These are phyloP conservation scores for Colletotrichum sp. DNA, from an alignment of 2,329 filamentous ascomycete species.

Conservation along the genomic window DNA sequence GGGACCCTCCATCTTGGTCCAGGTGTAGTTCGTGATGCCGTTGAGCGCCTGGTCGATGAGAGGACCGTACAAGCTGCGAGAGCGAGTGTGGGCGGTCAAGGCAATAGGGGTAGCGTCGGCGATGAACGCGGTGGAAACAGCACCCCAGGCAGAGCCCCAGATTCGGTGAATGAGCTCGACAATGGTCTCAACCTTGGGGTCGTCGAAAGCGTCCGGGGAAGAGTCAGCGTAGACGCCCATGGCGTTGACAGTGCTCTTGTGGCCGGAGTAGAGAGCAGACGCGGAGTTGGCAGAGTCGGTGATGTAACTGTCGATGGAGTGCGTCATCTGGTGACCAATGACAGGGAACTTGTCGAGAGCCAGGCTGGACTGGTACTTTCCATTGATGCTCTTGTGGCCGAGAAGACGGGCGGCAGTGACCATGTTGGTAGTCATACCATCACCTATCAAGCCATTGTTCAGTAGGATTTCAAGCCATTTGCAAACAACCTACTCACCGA, in stretches of 20 bases:
- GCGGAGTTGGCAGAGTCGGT: conserved; percentile 88
- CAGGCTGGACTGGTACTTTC: conserved; percentile 79
- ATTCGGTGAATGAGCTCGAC: conserved; percentile 78
- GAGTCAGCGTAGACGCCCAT: conserved; percentile 82
- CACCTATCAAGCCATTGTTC: conserved; percentile 28
- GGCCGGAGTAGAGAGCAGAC: conserved; percentile 80
- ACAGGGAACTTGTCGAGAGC: conserved; percentile 84
- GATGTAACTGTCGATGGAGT: conserved; percentile 84
- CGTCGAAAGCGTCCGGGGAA: conserved; percentile 74
- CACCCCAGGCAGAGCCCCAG: conserved; percentile 64
- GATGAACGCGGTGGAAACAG: conserved; percentile 80
- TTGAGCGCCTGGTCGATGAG: conserved; percentile 80
- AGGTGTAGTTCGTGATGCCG: conserved; percentile 80
- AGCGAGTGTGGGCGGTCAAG: conserved; percentile 73
- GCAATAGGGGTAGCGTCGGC: conserved; percentile 85
- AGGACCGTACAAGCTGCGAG: conserved; percentile 70
- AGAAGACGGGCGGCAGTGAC: conserved; percentile 80
- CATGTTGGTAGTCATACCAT: conserved; percentile 78
- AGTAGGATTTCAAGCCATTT: not conserved
- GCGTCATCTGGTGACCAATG: conserved; percentile 88
- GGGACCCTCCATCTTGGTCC: conserved; percentile 75
- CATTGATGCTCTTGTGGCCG: conserved; percentile 82
- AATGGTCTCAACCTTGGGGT: conserved; percentile 87
- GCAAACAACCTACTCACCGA: conserved; percentile 53
- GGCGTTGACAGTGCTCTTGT: conserved; percentile 84